These are phyloP conservation scores for Brettanomyces nanus DNA, from an alignment of 805 yeast species.

Conservation along the genomic window DNA sequence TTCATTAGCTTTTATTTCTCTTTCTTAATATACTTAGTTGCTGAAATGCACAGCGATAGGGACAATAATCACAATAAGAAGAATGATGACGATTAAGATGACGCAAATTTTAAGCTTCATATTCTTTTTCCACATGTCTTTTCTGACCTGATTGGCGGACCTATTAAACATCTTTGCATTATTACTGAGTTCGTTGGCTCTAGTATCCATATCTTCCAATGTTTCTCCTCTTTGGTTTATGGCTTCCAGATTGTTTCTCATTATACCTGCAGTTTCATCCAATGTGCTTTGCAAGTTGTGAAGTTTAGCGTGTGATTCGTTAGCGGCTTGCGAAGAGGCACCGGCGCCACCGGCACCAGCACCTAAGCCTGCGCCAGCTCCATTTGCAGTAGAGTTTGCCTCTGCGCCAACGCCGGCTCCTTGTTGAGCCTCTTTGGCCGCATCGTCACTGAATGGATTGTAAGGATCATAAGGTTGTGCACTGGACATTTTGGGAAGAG, in stretches of 20 bases:
- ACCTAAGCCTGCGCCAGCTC: conserved; percentile 13
- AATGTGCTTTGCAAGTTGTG: conserved; percentile 25
- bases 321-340: not conserved
- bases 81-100: conserved; percentile 64
- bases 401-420: conserved; percentile 4
- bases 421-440: conserved; percentile 19
- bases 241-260: conserved; percentile 94
- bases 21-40: not conserved
- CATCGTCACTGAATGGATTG: conserved; percentile 26
- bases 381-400: conserved; percentile 2
- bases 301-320: conserved; percentile 7
- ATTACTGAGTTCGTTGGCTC: conserved; percentile 86
- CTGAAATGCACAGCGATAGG: conserved; percentile 88
- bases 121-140: conserved; percentile 99
- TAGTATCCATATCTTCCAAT: conserved; percentile 83
- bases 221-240: conserved; percentile 95
- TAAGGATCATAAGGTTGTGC: conserved; percentile 28
- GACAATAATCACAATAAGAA: conserved; percentile 80
- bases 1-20: conserved; percentile 1
- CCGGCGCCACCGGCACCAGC: conserved; percentile 1
- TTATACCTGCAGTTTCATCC: conserved; percentile 88
- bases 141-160: conserved; percentile 95
- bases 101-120: conserved; percentile 94
- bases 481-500: conserved; percentile 18
- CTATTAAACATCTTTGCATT: conserved; percentile 92